Conservation (phyloP, 2,329 filamentous ascomycete species). For the Leptographium wingfieldii region DNA sequence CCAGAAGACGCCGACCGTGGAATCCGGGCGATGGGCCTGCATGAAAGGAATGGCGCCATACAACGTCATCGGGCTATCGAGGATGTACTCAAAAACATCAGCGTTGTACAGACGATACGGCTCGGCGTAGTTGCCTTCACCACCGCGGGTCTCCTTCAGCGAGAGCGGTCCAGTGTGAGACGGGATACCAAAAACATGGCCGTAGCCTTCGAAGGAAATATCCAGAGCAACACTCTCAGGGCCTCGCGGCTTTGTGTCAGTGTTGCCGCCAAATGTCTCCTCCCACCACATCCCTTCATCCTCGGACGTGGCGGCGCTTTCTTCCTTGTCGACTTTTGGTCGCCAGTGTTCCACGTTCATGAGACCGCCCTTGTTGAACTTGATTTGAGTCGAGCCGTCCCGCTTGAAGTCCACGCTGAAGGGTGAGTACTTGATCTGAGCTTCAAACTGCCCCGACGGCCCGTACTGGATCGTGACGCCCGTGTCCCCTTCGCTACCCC, state of each 20-base stretch:
- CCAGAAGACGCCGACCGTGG: conserved; percentile 94
- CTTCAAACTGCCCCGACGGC: conserved; percentile 61
- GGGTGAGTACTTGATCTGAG: conserved; percentile 69
- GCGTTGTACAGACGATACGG: conserved; percentile 93
- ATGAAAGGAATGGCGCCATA: conserved; percentile 97
- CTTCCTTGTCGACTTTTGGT: conserved; percentile 58
- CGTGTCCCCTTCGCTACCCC: conserved; percentile 44
- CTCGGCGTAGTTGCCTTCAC: conserved; percentile 71
- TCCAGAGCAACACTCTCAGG: conserved; percentile 87
- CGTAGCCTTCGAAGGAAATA: conserved; percentile 83
- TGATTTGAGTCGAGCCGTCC: conserved; percentile 69
- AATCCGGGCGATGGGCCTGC: conserved; percentile 90
- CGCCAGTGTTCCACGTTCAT: conserved; percentile 96
- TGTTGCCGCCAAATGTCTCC: conserved; percentile 88
- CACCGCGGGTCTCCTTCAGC: conserved; percentile 79
- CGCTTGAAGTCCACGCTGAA: conserved; percentile 80
- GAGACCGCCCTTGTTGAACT: conserved; percentile 78
- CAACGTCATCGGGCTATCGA: conserved; percentile 95
- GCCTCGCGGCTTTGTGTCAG: conserved; percentile 86
- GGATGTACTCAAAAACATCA: conserved; percentile 94
- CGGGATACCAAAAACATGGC: conserved; percentile 86
- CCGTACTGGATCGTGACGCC: conserved; percentile 73
- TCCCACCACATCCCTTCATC: conserved; percentile 97
- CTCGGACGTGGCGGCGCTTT: conserved; percentile 32
- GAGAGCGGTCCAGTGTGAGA: conserved; percentile 85